These are phyloP conservation scores for Aspergillus ochraceoroseus DNA, from an alignment of 2,329 filamentous ascomycete species.

Conservation along the genomic window DNA sequence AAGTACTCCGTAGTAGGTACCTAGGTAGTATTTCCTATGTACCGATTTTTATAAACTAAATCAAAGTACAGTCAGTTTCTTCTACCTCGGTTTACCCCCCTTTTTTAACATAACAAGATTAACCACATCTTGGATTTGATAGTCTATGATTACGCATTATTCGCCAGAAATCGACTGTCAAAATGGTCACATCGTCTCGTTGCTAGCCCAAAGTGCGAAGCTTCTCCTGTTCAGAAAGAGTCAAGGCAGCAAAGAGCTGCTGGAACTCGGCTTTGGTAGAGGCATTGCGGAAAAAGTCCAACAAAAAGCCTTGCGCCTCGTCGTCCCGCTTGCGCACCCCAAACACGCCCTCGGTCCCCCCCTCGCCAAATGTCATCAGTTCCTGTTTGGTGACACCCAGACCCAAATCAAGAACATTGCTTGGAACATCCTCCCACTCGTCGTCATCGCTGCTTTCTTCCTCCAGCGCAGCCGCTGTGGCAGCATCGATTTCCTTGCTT, in stretches of 20 bases:
- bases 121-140: not conserved
- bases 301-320: constrained; percentile 79
- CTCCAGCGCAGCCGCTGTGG: constrained; percentile 55
- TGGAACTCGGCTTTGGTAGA: constrained; percentile 53
- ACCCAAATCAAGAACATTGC: constrained; percentile 71
- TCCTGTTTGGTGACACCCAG: constrained; percentile 64
- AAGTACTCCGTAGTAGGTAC: too few relatives aligned
- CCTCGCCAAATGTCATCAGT: constrained; percentile 68
- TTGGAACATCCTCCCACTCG: constrained; percentile 83
- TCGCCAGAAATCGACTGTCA: not conserved
- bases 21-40: too few relatives aligned
- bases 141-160: constrained; percentile 3
- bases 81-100: too few relatives aligned
- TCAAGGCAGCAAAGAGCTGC: constrained; percentile 53
- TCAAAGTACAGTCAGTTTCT: too few relatives aligned
- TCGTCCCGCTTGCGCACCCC: constrained; percentile 68
- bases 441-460: constrained; percentile 65
- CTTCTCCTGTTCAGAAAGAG: constrained; percentile 47
- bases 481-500: constrained; percentile 48
- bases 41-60: too few relatives aligned
- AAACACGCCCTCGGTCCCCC: constrained; percentile 46
- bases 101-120: too few relatives aligned
- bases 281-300: constrained; percentile 68
- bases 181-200: not conserved
- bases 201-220: constrained; percentile 32